Base-by-base conservation (phyloP, 352 stramenopile species). In the Phytophthora tubulina region DNA sequence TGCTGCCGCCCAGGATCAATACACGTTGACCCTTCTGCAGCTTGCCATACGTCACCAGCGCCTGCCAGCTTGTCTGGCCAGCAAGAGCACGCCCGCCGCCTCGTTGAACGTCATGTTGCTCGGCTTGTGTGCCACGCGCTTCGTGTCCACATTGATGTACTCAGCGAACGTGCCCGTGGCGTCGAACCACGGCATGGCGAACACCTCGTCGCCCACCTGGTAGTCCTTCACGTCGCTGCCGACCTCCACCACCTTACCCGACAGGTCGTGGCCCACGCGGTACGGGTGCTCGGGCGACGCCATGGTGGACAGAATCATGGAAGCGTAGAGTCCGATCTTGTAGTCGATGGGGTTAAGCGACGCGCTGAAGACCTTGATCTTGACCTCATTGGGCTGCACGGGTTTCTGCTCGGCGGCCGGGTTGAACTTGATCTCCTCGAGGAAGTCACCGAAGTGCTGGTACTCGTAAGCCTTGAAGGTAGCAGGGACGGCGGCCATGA, bases 1-100 rank as follows among this genome's bases (percentile, higher is more conserved):
- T 84, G 69, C 79, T 88, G 14, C 86, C 85, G 8, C 61, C 61
- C 3, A 69, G 51, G 17, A 93, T 74, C 5, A 93, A 58, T 49
- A 92, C 69, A 32, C 64, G 61, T 36, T 75, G 63, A 32, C 53
- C 78, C 51, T 44, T 68, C 52, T 79, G 69, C 39, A 78, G 48
- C 21, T 73, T 75, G 33, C 70, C 72, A 46, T 79, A 70, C n/a
- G 67, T 59, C 9, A 70, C 14, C 0, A 88, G 55, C 4, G 61
- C 72, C 46, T 87, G 77, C 48, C 75, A 76, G 38, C 67, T 79
- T 1, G 74, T 88, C 33, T 76, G 55, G 4, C 59, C 68, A 0
- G 63, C 77, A 13, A 80, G 39, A 77, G 77, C 30, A 80, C 61
- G 1, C 60, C 70, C 0, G 77, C 81, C 0, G 81, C 79, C 42